A percentile compares a stretch with the other conserved stretches of the same genome.
Evolutionary conservation across 495 filamentous ascomycete genomes (phyloP).

Genomic region (Penicillium flavigenum): DNA sequence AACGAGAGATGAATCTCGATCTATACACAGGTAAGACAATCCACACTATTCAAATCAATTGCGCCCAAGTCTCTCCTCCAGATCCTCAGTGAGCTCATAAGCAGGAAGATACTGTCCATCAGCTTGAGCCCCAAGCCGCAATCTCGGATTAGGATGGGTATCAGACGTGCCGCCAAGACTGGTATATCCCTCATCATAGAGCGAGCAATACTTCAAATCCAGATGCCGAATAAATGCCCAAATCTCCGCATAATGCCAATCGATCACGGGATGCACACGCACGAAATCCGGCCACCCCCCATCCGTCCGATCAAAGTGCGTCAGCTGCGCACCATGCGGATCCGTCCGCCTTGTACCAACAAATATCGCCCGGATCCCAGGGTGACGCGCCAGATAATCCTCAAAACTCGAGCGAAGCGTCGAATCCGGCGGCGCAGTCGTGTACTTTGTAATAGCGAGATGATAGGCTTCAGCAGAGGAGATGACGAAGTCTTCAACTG

Average conservation of each 20-base stretch:
- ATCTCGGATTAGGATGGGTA: constrained; percentile 82
- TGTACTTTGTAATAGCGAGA: constrained; percentile 73
- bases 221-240: constrained; percentile 88
- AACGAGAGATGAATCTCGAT: constrained; percentile 6
- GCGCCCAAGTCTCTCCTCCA: constrained; percentile 81
- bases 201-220: constrained; percentile 71
- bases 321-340: constrained; percentile 77
- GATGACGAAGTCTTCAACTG: constrained; percentile 82
- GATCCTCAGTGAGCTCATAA: constrained; percentile 80
- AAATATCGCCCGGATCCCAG: constrained; percentile 74
- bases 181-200: constrained; percentile 87
- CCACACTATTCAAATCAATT: constrained; percentile 43
- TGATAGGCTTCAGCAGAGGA: constrained; percentile 63
- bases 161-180: constrained; percentile 85
- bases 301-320: constrained; percentile 83
- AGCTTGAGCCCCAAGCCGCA: constrained; percentile 48
- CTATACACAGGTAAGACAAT: constrained; percentile 19
- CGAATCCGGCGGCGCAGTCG: constrained; percentile 51
- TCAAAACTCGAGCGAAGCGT: constrained; percentile 67
- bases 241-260: constrained; percentile 96
- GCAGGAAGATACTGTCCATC: constrained; percentile 67
- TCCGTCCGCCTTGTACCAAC: constrained; percentile 91
- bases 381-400: constrained; percentile 64
- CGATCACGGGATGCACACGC: constrained; percentile 90
- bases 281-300: constrained; percentile 89